Conservation (phyloP, 2,329 filamentous ascomycete species). For the Fusarium hainanense region DNA sequence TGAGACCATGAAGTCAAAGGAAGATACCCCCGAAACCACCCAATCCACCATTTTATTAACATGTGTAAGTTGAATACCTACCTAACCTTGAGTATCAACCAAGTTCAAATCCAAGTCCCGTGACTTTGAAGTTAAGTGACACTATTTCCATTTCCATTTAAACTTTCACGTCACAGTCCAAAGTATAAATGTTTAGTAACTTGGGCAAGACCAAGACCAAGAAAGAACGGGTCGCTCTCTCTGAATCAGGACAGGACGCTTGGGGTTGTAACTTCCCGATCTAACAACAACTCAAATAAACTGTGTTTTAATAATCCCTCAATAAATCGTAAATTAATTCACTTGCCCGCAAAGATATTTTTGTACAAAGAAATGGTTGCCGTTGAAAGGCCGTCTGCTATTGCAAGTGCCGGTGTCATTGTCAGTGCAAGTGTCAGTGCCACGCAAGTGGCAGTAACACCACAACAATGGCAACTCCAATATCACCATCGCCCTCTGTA, state of each 20-base stretch:
- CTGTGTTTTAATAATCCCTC: constrained; percentile 14
- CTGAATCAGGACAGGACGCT: constrained; percentile 9
- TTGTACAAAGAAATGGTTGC: constrained; percentile 7
- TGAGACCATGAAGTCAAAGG: background rate
- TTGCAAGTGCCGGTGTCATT: constrained; percentile 3
- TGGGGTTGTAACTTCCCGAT: constrained; percentile 13
- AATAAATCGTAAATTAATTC: background rate
- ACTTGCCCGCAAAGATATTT: background rate
- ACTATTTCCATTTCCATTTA: background rate
- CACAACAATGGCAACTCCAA: constrained; percentile 20
- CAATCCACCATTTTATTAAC: background rate
- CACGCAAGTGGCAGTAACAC: constrained; percentile 1
- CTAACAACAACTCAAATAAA: background rate
- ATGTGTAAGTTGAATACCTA: background rate
- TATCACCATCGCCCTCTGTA: constrained; percentile 13
- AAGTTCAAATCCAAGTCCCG: background rate
- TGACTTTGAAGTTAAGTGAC: background rate
- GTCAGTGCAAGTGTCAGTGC: constrained; percentile 3
- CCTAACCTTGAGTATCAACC: too few relatives aligned
- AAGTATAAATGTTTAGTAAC: constrained; percentile 1
- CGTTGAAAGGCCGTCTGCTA: background rate
- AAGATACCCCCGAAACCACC: background rate
- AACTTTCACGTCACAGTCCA: background rate
- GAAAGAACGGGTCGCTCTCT: background rate
- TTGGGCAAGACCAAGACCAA: background rate